Evolutionary conservation across 257 asterid species (phyloP).

Genomic region (Asclepias syriaca): DNA sequence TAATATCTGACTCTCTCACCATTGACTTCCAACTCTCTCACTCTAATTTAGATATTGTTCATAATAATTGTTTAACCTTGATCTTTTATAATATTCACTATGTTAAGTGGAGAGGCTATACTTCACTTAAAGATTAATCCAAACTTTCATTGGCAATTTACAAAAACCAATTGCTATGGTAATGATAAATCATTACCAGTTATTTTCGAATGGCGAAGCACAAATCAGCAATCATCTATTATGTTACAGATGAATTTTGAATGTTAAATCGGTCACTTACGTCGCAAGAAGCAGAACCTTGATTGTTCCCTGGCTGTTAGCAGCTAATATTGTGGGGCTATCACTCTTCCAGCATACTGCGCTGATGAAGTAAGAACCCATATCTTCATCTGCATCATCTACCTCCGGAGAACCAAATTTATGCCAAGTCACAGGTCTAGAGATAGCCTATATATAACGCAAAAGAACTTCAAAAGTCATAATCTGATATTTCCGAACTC

Average conservation of each 20-base stretch:
- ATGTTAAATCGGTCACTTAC: slow-evolving; percentile 6
- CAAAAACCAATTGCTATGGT: background rate
- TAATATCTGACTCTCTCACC: no score
- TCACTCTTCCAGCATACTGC: slow-evolving; percentile 48
- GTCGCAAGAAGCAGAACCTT: slow-evolving; percentile 36
- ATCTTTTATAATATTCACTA: no score
- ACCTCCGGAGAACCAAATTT: slow-evolving; percentile 31
- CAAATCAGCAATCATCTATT: background rate
- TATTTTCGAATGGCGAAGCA: background rate
- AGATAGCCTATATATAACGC: slow-evolving; percentile 25
- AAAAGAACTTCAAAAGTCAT: background rate
- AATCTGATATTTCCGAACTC: background rate
- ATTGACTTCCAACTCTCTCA: no score
- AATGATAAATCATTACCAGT: background rate
- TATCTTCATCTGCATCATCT: slow-evolving; percentile 32
- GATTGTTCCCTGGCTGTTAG: slow-evolving; percentile 41
- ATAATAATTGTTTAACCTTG: no score
- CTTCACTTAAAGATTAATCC: no score
- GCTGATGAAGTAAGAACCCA: slow-evolving; percentile 30
- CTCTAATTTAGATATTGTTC: no score
- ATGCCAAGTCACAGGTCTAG: slow-evolving; percentile 39
- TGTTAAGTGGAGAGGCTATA: no score
- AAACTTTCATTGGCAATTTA: background rate
- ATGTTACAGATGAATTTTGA: background rate
- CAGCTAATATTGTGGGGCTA: slow-evolving; percentile 38